These are phyloP conservation scores for Plantago lanceolata DNA, from an alignment of 305 asterid genomes.

Conservation along the genomic window DNA sequence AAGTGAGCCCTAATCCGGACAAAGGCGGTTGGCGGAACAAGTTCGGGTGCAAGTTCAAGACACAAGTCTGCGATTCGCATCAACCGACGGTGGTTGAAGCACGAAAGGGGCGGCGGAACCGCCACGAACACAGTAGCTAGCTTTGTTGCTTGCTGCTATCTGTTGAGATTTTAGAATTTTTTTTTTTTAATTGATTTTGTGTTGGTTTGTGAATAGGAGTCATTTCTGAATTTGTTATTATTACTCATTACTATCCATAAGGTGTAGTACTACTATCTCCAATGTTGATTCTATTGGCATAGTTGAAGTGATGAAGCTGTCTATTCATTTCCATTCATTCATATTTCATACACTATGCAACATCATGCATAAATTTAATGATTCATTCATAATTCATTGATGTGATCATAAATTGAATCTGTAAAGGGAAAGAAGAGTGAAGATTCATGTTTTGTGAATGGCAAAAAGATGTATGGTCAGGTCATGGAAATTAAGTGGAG, in stretches of 20 bases:
- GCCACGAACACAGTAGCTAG: slow-evolving; percentile 27
- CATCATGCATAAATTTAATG: neutral
- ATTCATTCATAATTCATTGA: neutral
- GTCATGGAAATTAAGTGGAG: slow-evolving; percentile 2
- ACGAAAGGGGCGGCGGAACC: slow-evolving; percentile 50
- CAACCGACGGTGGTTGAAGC: slow-evolving; percentile 59
- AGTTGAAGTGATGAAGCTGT: neutral
- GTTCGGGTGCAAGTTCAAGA: slow-evolving; percentile 87
- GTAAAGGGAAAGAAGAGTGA: neutral
- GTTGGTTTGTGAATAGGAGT: slow-evolving; percentile 35
- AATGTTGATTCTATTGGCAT: neutral
- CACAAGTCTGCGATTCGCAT: slow-evolving; percentile 93
- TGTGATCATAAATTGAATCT: too few relatives aligned
- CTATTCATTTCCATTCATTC: neutral
- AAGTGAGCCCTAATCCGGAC: slow-evolving; percentile 30
- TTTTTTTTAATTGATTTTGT: neutral
- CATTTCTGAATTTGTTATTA: slow-evolving; percentile 21
- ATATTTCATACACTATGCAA: neutral
- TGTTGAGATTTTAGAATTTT: slow-evolving; percentile 3
- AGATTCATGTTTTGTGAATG: neutral
- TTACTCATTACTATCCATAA: neutral
- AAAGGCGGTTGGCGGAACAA: slow-evolving; percentile 58
- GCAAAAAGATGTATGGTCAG: slow-evolving; percentile 8
- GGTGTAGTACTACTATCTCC: neutral
- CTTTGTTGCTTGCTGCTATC: too few relatives aligned